Conservation (phyloP, 371 early-diverging fungal genomes). For the Mortierella polycephala region DNA sequence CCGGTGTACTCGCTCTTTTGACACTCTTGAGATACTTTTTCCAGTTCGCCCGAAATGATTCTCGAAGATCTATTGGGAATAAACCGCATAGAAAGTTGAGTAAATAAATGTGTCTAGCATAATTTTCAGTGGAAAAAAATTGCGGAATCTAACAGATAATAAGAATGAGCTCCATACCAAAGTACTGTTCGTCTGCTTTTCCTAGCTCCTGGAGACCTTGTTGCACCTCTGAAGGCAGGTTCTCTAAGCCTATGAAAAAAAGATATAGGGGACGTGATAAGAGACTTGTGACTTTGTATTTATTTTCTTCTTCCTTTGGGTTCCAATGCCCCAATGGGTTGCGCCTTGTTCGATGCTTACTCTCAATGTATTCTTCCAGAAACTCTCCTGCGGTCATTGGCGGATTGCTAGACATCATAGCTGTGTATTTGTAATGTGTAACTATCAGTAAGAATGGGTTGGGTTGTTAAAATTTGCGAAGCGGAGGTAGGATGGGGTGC, state of each 20-base stretch:
- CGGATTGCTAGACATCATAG: slow-evolving; percentile 46
- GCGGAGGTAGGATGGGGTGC: too few relatives aligned
- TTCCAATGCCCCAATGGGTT: neutral
- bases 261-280: neutral
- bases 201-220: slow-evolving; percentile 50
- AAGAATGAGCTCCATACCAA: slow-evolving; percentile 18
- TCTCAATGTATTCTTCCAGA: slow-evolving; percentile 51
- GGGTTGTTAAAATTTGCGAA: neutral
- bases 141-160: neutral
- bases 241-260: slow-evolving; percentile 37
- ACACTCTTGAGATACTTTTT: slow-evolving; percentile 47
- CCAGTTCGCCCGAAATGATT: slow-evolving; percentile 41
- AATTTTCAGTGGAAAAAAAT: neutral
- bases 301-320: slow-evolving; percentile 6
- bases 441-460: neutral
- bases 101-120: neutral
- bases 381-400: slow-evolving; percentile 53
- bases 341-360: slow-evolving; percentile 14
- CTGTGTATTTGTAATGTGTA: neutral
- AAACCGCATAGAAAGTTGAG: neutral
- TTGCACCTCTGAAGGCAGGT: slow-evolving; percentile 50
- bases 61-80: slow-evolving; percentile 28
- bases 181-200: slow-evolving; percentile 42
- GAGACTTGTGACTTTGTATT: slow-evolving; percentile 3
- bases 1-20: slow-evolving; percentile 40